These are phyloP conservation scores for Luffa acutangula DNA, from an alignment of 306 rosid genomes.

Conservation along the genomic window DNA sequence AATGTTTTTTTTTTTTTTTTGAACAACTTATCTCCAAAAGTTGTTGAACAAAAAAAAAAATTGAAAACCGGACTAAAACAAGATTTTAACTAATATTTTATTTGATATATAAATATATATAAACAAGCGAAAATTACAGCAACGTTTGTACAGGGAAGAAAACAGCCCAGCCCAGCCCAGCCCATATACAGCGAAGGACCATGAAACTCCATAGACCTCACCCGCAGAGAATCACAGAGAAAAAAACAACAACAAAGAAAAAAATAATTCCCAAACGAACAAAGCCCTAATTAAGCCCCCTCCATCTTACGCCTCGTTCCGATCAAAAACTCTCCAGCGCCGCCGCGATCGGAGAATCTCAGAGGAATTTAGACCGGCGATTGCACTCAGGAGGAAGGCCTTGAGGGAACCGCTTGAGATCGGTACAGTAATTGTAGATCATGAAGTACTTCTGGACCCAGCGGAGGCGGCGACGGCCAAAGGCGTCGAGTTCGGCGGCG, in stretches of 20 bases:
- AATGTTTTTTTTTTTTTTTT: no score
- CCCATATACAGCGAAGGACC: background rate
- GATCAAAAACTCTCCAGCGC: background rate
- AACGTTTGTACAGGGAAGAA: background rate
- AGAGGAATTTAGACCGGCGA: background rate
- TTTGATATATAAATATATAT: no score
- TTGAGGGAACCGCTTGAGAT: constrained; percentile 59
- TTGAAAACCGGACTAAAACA: no score
- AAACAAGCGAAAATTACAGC: background rate
- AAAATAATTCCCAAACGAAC: no score
- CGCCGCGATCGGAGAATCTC: background rate
- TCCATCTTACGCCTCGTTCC: no score
- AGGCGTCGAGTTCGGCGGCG: constrained; percentile 50
- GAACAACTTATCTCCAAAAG: no score
- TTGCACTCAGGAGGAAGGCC: constrained; percentile 62
- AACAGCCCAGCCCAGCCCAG: background rate
- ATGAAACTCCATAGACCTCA: background rate
- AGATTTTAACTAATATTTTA: no score
- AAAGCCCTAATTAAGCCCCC: background rate
- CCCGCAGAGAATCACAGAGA: background rate
- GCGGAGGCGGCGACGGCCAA: constrained; percentile 57
- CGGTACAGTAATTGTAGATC: constrained; percentile 76
- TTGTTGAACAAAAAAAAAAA: no score
- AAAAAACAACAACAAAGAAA: background rate
- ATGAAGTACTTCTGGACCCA: constrained; percentile 87